A percentile compares a stretch with the other conserved stretches of the same genome.
Conservation (phyloP, 495 filamentous ascomycete genomes). For the Penicillium cinerascens region DNA sequence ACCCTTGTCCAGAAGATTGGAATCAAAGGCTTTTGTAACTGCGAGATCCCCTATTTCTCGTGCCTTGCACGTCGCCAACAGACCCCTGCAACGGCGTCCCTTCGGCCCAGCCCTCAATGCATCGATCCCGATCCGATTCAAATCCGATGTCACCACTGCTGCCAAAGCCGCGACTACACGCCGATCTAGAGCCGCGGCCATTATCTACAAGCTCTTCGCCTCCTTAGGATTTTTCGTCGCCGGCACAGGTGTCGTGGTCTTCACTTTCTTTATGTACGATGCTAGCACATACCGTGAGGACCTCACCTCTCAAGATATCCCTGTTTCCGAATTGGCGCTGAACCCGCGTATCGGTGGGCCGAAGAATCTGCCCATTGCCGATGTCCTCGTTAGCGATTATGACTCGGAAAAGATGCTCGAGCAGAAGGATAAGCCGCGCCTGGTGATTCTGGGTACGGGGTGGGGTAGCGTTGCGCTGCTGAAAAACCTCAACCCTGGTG, state of each 20-base stretch:
- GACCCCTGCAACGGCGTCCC: constrained; percentile 22
- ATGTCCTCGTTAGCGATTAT: constrained; percentile 81
- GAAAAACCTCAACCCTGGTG: constrained; percentile 82
- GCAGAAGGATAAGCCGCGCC: constrained; percentile 78
- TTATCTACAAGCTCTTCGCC: constrained; percentile 47
- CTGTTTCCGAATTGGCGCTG: constrained; percentile 77
- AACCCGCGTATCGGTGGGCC: constrained; percentile 82
- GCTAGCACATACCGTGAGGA: constrained; percentile 80
- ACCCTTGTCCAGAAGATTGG: constrained; percentile 20
- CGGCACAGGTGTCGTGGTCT: constrained; percentile 50
- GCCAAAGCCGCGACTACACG: constrained; percentile 6
- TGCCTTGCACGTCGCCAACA: constrained; percentile 21
- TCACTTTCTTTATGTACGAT: constrained; percentile 93
- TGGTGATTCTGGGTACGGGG: constrained; percentile 91
- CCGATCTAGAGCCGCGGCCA: constrained; percentile 14
- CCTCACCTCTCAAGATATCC: constrained; percentile 62
- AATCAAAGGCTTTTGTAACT: constrained; percentile 11
- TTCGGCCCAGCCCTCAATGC: constrained; percentile 14
- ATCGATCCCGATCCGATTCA: constrained; percentile 22
- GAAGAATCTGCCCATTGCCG: constrained; percentile 92
- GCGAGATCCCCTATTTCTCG: constrained; percentile 15
- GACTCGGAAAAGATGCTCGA: constrained; percentile 63
- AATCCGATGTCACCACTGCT: constrained; percentile 23
- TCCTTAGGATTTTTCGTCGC: constrained; percentile 59
- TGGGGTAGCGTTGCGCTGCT: constrained; percentile 93